A percentile compares a stretch with the other conserved stretches of the same genome.
Evolutionary conservation across 495 filamentous ascomycete genomes (phyloP).

Genomic region (Usnea hakonensis): DNA sequence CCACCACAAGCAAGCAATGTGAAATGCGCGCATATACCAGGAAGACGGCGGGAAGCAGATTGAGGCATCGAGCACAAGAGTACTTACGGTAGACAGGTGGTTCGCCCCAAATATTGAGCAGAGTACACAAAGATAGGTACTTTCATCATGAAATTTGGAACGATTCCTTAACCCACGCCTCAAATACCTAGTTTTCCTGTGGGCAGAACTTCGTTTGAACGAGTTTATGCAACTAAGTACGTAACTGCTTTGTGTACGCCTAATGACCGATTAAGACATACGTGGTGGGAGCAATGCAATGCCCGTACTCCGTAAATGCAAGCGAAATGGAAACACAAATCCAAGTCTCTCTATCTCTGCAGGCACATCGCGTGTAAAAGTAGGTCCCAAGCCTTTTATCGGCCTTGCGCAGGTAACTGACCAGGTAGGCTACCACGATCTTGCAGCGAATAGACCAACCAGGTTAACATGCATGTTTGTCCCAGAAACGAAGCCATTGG

Average conservation of each 20-base stretch:
- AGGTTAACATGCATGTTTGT: neutral
- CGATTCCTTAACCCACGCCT: neutral
- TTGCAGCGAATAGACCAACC: neutral
- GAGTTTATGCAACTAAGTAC: neutral
- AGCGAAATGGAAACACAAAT: neutral
- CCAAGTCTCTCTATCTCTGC: neutral
- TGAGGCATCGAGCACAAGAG: too few species aligned
- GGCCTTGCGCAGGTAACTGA: neutral
- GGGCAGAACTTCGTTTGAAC: neutral
- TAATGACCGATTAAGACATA: neutral
- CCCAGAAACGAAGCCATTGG: too few species aligned
- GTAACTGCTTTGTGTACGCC: neutral
- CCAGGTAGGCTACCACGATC: neutral
- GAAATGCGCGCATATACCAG: too few species aligned
- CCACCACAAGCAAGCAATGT: neutral
- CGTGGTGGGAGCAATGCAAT: neutral
- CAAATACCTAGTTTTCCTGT: neutral
- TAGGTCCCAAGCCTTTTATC: neutral
- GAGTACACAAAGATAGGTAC: too few species aligned
- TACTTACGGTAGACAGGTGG: too few species aligned
- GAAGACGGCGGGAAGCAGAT: too few species aligned
- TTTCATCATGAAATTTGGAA: too few species aligned
- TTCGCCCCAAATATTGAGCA: too few species aligned
- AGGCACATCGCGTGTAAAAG: neutral
- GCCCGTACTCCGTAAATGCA: neutral